Evolutionary conservation across 2,329 filamentous ascomycete genomes (phyloP), one percentile per base, ranked within the genome.

Genomic region (Penicillium sp.): DNA sequence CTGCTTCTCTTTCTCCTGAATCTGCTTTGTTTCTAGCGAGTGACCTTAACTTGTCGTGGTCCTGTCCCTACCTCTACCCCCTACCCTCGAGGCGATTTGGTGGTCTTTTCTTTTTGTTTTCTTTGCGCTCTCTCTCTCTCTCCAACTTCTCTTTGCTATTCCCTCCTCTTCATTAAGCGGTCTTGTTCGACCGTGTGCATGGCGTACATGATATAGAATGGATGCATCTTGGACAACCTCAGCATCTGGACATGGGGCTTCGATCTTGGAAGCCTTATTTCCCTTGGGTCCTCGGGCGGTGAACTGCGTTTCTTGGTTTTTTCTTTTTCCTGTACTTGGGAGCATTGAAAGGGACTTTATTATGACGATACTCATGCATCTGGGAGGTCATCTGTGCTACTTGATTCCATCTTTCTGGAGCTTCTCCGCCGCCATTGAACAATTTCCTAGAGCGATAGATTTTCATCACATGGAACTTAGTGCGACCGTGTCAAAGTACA

Each of bases 121-220:
- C 18, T 18, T 18, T 18, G 18, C 18, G 1, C 18, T 18, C 18
- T 18, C 18, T 18, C 18, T 18, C 18, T 18, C 18, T 18, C 18
- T 18, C 3, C 18, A 18, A 35, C 28, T 46, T 48, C 29, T 25
- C 39, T 33, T 26, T 37, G 45, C 44, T 43, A 54, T 59, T 56
- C 53, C 52, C 12, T 51, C 50, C 45, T 50, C 41, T 41, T 39
- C 38, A 56, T 43, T 44, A 46, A 33, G 37, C 45, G 51, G 46
- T 50, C 37, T 47, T 48, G 27, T 36, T 41, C 56, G 61, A 52
- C 56, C 42, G 49, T 43, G 62, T 54, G 45, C 44, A 51, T 50
- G 65, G 65, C 64, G 65, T 63, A 65, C 56, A 56, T 62, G 36
- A 49, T 50, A 66, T 66, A 67, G 64, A 67, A 48, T 60, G 60